phyloP scores from a whole-genome alignment of 208 protist species.

The Kentomonas sorsogonicus region DNA sequence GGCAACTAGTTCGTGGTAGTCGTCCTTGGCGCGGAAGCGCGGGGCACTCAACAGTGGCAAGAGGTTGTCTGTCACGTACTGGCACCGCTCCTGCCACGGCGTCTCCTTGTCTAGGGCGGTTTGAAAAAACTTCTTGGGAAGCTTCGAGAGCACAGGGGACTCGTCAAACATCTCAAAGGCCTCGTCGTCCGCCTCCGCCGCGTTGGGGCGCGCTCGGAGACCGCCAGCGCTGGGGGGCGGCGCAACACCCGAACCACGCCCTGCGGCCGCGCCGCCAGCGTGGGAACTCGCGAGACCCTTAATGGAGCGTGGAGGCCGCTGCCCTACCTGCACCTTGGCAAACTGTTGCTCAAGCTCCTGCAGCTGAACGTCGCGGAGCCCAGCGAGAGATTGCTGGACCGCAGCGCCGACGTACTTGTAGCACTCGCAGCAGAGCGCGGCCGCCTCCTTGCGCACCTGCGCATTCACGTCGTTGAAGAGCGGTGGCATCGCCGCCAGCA shows the following conservation, averaged over 20 bases:
- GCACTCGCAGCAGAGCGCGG: slow-evolving; percentile 68
- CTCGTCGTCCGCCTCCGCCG: slow-evolving; percentile 33
- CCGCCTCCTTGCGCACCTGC: slow-evolving; percentile 72
- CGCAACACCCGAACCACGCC: background rate
- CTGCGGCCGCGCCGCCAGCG: background rate
- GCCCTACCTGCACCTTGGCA: slow-evolving; percentile 27
- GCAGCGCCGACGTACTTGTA: slow-evolving; percentile 73
- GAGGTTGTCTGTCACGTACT: slow-evolving; percentile 56
- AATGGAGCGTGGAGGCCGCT: slow-evolving; percentile 19
- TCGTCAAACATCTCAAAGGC: slow-evolving; percentile 58
- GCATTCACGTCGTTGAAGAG: slow-evolving; percentile 79
- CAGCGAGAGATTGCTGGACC: slow-evolving; percentile 67
- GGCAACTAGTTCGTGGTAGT: slow-evolving; percentile 80
- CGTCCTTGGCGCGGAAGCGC: slow-evolving; percentile 60
- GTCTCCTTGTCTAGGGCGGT: slow-evolving; percentile 63
- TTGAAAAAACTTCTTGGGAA: slow-evolving; percentile 74
- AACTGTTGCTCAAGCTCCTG: slow-evolving; percentile 82
- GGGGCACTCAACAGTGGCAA: slow-evolving; percentile 56
- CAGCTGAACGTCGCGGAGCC: slow-evolving; percentile 80
- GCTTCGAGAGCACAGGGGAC: slow-evolving; percentile 40
- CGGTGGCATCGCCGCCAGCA: slow-evolving; percentile 73
- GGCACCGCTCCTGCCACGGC: slow-evolving; percentile 71
- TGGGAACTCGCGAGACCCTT: slow-evolving; percentile 8
- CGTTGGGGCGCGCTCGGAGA: slow-evolving; percentile 11
- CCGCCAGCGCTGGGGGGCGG: background rate